Evolutionary conservation across 192 early-diverging fungal species (phyloP).

Genomic region (Backusella westeae): DNA sequence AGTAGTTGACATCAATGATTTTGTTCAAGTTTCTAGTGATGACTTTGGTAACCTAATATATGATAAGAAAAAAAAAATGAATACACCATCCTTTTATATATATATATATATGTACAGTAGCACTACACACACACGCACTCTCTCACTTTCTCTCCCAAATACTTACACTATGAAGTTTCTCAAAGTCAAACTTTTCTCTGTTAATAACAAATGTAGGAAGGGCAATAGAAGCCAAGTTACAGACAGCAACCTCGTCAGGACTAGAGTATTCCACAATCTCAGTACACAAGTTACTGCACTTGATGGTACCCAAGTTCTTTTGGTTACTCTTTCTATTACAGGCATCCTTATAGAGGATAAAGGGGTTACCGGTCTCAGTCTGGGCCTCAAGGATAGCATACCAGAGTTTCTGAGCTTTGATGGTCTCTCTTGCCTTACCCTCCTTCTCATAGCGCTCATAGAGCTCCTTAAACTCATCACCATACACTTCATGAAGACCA

Average conservation of each 20-base stretch:
- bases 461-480: conserved; percentile 84
- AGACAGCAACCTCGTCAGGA: conserved; percentile 96
- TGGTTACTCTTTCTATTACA: conserved; percentile 99
- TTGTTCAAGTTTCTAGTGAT: conserved; percentile 92
- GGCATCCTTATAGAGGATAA: conserved; percentile 99
- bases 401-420: conserved; percentile 99
- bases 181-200: conserved; percentile 73
- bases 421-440: conserved; percentile 82
- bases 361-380: conserved; percentile 96
- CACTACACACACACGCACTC: neutral
- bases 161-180: conserved; percentile 60
- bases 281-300: conserved; percentile 97
- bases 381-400: conserved; percentile 94
- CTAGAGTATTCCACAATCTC: conserved; percentile 97
- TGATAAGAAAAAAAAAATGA: neutral
- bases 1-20: conserved; percentile 97
- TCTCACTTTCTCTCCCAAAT: neutral
- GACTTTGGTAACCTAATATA: conserved; percentile 69
- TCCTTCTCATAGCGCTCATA: conserved; percentile 83
- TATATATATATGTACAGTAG: neutral
- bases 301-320: conserved; percentile 98
- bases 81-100: neutral
- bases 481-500: conserved; percentile 89
- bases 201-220: conserved; percentile 82
- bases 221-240: conserved; percentile 94